A percentile compares a stretch with the other conserved stretches of the same genome.
These are phyloP conservation scores for Phytophthora ohioensis DNA, from an alignment of 352 stramenopile genomes.

Conservation along the genomic window DNA sequence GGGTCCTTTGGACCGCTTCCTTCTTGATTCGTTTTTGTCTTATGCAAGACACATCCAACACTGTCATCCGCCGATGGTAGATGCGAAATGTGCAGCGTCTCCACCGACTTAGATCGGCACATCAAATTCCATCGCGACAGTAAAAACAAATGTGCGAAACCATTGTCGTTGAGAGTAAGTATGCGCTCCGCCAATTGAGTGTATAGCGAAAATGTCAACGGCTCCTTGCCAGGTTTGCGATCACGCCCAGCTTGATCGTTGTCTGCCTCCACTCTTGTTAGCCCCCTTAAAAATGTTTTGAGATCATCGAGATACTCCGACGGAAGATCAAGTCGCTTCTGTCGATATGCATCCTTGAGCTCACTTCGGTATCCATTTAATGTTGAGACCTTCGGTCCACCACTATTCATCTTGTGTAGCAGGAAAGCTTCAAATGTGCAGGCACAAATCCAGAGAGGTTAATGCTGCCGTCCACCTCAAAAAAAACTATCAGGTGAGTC, in stretches of 20 bases:
- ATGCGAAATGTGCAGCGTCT: no score
- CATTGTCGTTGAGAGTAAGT: background rate
- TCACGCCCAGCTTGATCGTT: background rate
- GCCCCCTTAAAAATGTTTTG: background rate
- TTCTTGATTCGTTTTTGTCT: no score
- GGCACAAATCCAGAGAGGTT: background rate
- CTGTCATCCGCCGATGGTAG: no score
- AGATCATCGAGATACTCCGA: background rate
- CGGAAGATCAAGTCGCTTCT: background rate
- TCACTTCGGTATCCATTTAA: background rate
- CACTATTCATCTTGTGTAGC: background rate
- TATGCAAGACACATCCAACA: no score
- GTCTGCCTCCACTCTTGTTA: background rate
- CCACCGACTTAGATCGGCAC: no score
- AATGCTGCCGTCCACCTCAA: background rate
- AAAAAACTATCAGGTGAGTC: background rate
- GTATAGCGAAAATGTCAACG: background rate
- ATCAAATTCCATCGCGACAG: no score
- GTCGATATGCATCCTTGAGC: background rate
- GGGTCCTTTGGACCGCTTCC: no score
- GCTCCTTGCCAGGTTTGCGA: background rate
- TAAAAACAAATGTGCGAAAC: no score
- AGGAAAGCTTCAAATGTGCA: background rate
- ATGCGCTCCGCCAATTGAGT: background rate
- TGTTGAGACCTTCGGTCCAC: background rate